These are phyloP conservation scores for Heteromeles arbutifolia DNA, from an alignment of 306 rosid species.

Conservation along the genomic window DNA sequence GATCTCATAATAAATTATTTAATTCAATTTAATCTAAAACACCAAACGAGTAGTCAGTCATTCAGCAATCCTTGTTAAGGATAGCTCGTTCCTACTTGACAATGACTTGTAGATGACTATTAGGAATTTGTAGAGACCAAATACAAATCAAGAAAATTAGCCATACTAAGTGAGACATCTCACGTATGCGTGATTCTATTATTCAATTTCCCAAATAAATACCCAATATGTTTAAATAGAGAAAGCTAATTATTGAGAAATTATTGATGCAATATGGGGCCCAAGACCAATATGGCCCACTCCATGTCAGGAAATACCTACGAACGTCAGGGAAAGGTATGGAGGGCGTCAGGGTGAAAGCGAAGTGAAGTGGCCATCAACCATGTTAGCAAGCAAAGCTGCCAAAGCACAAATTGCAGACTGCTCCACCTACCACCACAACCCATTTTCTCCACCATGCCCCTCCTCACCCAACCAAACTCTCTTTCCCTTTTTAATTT, in stretches of 20 bases:
- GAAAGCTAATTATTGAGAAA: neutral
- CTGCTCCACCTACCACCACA: slow-evolving; percentile 44
- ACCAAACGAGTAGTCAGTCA: no score
- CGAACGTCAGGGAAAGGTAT: slow-evolving; percentile 10
- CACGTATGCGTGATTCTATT: neutral
- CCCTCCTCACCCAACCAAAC: slow-evolving; percentile 41
- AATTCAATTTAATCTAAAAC: no score
- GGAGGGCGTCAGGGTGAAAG: slow-evolving; percentile 5
- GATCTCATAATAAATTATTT: no score
- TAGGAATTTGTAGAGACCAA: no score
- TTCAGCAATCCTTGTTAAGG: no score
- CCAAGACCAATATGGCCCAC: neutral
- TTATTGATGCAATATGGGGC: neutral
- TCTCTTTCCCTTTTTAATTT: slow-evolving; percentile 11
- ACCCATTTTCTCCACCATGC: neutral
- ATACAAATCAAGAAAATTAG: no score
- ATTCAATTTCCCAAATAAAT: no score
- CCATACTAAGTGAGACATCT: no score
- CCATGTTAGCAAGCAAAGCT: neutral
- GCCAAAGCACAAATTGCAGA: slow-evolving; percentile 13
- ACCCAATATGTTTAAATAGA: no score
- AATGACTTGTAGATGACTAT: no score
- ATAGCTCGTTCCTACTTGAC: no score
- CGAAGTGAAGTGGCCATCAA: slow-evolving; percentile 11
- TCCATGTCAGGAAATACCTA: neutral